Evolutionary conservation across 2,329 filamentous ascomycete species (phyloP).

Genomic region (Fusarium sarcochroum): DNA sequence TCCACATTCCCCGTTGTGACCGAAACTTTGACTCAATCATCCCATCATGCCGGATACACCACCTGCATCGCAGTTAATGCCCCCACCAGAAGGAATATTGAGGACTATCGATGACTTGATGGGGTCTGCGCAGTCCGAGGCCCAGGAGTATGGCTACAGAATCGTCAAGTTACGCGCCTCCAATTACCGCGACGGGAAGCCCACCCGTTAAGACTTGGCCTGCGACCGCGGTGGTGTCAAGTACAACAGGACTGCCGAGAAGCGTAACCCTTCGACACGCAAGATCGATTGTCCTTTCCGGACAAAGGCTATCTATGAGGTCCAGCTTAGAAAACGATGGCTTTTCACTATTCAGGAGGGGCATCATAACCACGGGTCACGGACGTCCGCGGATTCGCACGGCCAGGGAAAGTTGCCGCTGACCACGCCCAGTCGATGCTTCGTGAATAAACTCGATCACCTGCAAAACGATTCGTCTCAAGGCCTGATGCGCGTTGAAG

Average conservation of each 20-base stretch:
- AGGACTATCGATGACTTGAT: constrained; percentile 72
- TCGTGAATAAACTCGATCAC: constrained; percentile 72
- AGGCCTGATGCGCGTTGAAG: constrained; percentile 65
- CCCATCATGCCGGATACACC: constrained; percentile 63
- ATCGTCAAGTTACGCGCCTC: too few relatives aligned
- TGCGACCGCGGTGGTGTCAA: constrained; percentile 74
- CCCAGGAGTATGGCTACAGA: constrained; percentile 73
- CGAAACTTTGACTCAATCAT: constrained; percentile 53
- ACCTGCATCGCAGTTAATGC: constrained; percentile 62
- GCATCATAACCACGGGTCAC: constrained; percentile 74
- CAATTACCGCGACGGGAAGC: too few relatives aligned
- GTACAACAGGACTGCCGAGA: constrained; percentile 75
- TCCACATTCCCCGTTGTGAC: constrained; percentile 48
- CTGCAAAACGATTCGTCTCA: constrained; percentile 69
- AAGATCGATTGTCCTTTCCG: constrained; percentile 76
- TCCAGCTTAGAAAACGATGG: constrained; percentile 74
- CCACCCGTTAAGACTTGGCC: too few relatives aligned
- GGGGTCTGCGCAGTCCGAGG: constrained; percentile 69
- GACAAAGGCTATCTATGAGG: constrained; percentile 74
- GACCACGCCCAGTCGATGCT: constrained; percentile 69
- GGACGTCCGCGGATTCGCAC: constrained; percentile 66
- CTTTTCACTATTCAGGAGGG: constrained; percentile 72
- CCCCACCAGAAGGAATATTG: constrained; percentile 73
- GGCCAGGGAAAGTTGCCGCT: constrained; percentile 71
- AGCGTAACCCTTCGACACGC: constrained; percentile 73